Evolutionary conservation across 2,329 filamentous ascomycete genomes (phyloP).

Genomic region (Rhytidhysteron rufulum): DNA sequence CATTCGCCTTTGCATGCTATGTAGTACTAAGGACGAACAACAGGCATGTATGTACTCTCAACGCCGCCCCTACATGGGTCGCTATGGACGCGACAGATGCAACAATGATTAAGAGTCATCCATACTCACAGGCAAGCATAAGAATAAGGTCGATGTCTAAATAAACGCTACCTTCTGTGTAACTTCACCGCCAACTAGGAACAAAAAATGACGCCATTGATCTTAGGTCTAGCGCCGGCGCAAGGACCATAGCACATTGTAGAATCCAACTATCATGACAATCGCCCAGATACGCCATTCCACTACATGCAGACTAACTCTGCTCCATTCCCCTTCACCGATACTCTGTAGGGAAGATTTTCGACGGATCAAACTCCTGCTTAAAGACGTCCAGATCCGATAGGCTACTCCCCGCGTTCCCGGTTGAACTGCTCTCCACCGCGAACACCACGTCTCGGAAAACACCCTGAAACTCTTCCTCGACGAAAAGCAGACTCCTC

Average conservation of each 20-base stretch:
- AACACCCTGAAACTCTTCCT: conserved; percentile 42
- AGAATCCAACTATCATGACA: not conserved
- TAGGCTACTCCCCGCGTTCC: conserved; percentile 24
- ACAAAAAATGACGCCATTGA: not conserved
- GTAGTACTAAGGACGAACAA: no score
- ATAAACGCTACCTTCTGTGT: not conserved
- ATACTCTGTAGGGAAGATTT: conserved; percentile 34
- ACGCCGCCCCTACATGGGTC: no score
- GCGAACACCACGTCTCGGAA: conserved; percentile 45
- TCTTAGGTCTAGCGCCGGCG: not conserved
- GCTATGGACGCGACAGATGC: no score
- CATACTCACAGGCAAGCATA: no score
- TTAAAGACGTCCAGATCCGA: conserved; percentile 40
- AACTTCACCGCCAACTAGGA: not conserved
- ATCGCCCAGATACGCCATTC: not conserved
- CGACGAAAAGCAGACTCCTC: conserved; percentile 40
- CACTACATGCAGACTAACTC: no score
- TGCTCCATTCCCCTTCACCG: conserved; percentile 8
- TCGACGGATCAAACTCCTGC: conserved; percentile 34
- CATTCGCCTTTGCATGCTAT: no score
- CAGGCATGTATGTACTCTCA: no score
- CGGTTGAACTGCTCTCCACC: conserved; percentile 36
- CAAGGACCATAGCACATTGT: not conserved
- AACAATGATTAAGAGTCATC: no score
- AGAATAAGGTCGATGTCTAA: not conserved